Percentiles rank a stretch among this genome's conserved stretches.
Evolutionary conservation across 345 rosid species (phyloP).

Genomic region (Orychophragmus violaceus): DNA sequence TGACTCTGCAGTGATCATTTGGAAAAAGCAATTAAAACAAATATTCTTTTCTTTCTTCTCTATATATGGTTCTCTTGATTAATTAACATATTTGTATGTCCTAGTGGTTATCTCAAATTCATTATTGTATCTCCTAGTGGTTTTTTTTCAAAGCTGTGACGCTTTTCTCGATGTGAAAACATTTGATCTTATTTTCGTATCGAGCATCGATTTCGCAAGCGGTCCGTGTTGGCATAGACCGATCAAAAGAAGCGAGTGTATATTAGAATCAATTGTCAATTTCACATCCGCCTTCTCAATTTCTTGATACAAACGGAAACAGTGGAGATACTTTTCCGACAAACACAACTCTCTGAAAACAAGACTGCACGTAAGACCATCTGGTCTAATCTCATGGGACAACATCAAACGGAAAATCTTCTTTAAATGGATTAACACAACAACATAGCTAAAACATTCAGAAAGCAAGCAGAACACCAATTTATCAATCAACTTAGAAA

Average conservation of each 20-base stretch:
- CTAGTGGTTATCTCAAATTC: no score
- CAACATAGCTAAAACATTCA: conserved; percentile 60
- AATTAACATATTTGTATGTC: no score
- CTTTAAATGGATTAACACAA: conserved; percentile 39
- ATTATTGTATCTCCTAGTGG: no score
- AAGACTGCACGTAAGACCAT: conserved; percentile 59
- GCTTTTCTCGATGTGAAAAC: conserved; percentile 31
- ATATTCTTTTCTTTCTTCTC: no score
- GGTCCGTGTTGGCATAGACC: conserved; percentile 44
- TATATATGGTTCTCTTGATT: no score
- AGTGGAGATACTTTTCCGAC: conserved; percentile 45
- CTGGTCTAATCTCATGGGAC: conserved; percentile 49
- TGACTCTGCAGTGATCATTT: no score
- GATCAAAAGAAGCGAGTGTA: conserved; percentile 45
- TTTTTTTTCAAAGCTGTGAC: conserved; percentile 33
- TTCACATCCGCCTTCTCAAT: conserved; percentile 41
- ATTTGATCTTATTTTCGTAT: conserved; percentile 38
- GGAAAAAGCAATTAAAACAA: no score
- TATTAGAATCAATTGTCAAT: conserved; percentile 55
- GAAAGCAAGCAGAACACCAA: conserved; percentile 56
- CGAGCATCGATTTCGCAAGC: conserved; percentile 47
- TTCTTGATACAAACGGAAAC: conserved; percentile 42
- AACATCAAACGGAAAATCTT: conserved; percentile 46
- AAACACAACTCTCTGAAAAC: conserved; percentile 58
- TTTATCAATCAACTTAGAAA: conserved; percentile 48